Percentiles rank a stretch among this genome's conserved stretches.
Conservation (phyloP, 805 yeast genomes). For the Candida bentonensis region DNA sequence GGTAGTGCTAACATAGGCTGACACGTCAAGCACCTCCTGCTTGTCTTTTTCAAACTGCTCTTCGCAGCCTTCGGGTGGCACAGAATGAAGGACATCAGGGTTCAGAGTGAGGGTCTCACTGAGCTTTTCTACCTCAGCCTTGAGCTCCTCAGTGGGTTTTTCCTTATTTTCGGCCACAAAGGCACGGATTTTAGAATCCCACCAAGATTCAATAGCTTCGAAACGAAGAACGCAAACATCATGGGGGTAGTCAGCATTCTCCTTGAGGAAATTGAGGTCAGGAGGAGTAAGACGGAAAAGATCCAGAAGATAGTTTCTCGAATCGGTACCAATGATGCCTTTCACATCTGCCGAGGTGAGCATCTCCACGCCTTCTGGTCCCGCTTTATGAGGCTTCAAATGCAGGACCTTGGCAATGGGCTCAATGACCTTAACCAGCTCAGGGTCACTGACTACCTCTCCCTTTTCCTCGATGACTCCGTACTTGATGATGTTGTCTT, state of each 20-base stretch:
- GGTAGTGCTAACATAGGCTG: slow-evolving; percentile 42
- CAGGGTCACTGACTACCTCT: slow-evolving; percentile 33
- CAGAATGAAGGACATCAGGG: slow-evolving; percentile 54
- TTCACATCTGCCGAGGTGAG: slow-evolving; percentile 59
- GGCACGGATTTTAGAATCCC: slow-evolving; percentile 50
- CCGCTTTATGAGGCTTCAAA: slow-evolving; percentile 51
- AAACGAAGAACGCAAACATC: slow-evolving; percentile 63
- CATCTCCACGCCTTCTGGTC: slow-evolving; percentile 31
- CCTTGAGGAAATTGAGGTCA: slow-evolving; percentile 63
- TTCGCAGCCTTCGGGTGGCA: slow-evolving; percentile 24
- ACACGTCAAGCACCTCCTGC: slow-evolving; percentile 52
- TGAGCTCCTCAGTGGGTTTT: slow-evolving; percentile 16
- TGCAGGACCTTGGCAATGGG: slow-evolving; percentile 64
- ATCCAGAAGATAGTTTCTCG: slow-evolving; percentile 72
- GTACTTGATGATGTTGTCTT: slow-evolving; percentile 41
- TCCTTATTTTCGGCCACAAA: slow-evolving; percentile 38
- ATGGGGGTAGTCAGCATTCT: slow-evolving; percentile 59
- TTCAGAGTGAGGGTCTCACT: slow-evolving; percentile 47
- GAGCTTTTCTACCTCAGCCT: slow-evolving; percentile 16
- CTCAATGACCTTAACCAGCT: slow-evolving; percentile 42
- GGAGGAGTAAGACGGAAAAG: slow-evolving; percentile 72
- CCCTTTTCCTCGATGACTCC: slow-evolving; percentile 57
- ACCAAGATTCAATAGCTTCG: slow-evolving; percentile 88
- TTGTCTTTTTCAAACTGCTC: slow-evolving; percentile 35
- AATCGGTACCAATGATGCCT: slow-evolving; percentile 77